A percentile compares a stretch with the other conserved stretches of the same genome.
Evolutionary conservation across 1,139 yeast genomes (phyloP).

Genomic region (Candida sp.): DNA sequence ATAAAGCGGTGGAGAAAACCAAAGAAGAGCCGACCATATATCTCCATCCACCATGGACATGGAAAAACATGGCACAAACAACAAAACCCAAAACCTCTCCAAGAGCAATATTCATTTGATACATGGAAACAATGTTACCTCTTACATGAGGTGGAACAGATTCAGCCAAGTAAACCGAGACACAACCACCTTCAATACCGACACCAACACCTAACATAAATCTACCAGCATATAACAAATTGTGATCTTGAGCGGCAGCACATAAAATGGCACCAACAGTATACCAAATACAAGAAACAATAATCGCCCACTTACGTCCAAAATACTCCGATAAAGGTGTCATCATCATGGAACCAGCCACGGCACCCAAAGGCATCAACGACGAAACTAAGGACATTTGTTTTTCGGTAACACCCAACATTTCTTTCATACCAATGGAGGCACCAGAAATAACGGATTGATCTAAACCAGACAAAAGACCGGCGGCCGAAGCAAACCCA

Average conservation of each 20-base stretch:
- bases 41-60: slow-evolving; percentile 56
- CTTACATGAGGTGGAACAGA: slow-evolving; percentile 55
- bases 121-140: slow-evolving; percentile 55
- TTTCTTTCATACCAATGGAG: slow-evolving; percentile 43
- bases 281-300: slow-evolving; percentile 52
- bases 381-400: slow-evolving; percentile 47
- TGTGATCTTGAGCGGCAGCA: slow-evolving; percentile 39
- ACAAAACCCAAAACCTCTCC: slow-evolving; percentile 60
- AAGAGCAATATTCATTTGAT: slow-evolving; percentile 55
- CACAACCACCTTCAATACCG: slow-evolving; percentile 61
- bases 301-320: slow-evolving; percentile 52
- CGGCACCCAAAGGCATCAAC: slow-evolving; percentile 61
- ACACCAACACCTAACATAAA: slow-evolving; percentile 56
- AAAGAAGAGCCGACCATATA: slow-evolving; percentile 58
- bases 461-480: slow-evolving; percentile 55
- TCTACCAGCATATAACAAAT: slow-evolving; percentile 53
- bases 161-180: slow-evolving; percentile 57
- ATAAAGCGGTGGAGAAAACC: slow-evolving; percentile 49
- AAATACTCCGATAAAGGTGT: slow-evolving; percentile 47
- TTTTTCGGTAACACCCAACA: slow-evolving; percentile 26
- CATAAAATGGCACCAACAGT: slow-evolving; percentile 55
- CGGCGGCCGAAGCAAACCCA: slow-evolving; percentile 54
- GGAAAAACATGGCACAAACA: slow-evolving; percentile 52
- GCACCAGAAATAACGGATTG: slow-evolving; percentile 61
- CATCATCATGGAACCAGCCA: slow-evolving; percentile 46